These are phyloP conservation scores for Suillus placidus DNA, from an alignment of 768 basidiomycete species.

Conservation along the genomic window DNA sequence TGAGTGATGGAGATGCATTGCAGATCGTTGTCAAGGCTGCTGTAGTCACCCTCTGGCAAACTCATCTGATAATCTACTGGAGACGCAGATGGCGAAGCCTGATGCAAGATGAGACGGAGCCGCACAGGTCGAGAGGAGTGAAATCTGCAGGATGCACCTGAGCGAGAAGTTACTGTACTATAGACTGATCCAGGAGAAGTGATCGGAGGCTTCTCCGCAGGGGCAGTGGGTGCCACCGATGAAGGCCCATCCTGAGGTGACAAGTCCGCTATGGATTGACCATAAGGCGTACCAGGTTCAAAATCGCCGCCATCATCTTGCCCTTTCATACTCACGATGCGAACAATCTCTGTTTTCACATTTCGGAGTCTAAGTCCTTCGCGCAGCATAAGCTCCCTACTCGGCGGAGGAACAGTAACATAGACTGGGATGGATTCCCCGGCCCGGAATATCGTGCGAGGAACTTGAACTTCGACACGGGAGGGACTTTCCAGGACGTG, in stretches of 20 bases:
- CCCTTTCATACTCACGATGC: slow-evolving; percentile 60
- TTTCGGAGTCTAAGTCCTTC: slow-evolving; percentile 78
- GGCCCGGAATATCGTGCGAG: slow-evolving; percentile 68
- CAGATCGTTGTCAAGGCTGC: slow-evolving; percentile 55
- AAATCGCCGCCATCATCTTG: slow-evolving; percentile 38
- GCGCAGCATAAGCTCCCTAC: slow-evolving; percentile 64
- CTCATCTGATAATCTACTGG: slow-evolving; percentile 48
- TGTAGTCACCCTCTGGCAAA: slow-evolving; percentile 46
- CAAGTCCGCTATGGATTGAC: background rate
- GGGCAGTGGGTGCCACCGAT: slow-evolving; percentile 25
- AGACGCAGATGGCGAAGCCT: slow-evolving; percentile 51
- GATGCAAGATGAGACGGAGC: slow-evolving; percentile 81
- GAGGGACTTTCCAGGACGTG: slow-evolving; percentile 64
- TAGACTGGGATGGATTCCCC: slow-evolving; percentile 81
- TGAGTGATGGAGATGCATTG: slow-evolving; percentile 81
- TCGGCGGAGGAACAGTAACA: slow-evolving; percentile 77
- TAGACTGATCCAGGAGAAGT: slow-evolving; percentile 38
- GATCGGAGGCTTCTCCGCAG: slow-evolving; percentile 40
- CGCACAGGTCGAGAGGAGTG: slow-evolving; percentile 75
- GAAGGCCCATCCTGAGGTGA: slow-evolving; percentile 35
- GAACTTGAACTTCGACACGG: slow-evolving; percentile 68
- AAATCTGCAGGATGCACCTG: slow-evolving; percentile 91
- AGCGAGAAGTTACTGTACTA: slow-evolving; percentile 67
- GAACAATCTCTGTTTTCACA: slow-evolving; percentile 76
- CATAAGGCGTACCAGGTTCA: background rate